These are phyloP conservation scores for Mycena venus DNA, from an alignment of 768 basidiomycete genomes.

Conservation along the genomic window DNA sequence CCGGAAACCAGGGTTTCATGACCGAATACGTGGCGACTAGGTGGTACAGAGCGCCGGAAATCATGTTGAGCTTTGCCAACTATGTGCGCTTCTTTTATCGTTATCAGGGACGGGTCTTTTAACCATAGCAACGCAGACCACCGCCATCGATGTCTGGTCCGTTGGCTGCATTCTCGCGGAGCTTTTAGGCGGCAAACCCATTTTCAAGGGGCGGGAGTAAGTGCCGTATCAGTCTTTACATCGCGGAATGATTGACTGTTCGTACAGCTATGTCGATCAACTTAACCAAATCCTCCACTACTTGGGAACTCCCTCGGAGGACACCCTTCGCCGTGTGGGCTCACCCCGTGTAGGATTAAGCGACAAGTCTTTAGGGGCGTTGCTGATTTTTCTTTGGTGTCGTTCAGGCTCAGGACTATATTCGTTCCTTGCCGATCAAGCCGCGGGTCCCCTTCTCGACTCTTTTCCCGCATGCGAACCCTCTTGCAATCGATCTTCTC, in stretches of 20 bases:
- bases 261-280: slow-evolving; percentile 92
- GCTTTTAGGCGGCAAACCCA: slow-evolving; percentile 92
- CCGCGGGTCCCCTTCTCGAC: slow-evolving; percentile 93
- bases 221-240: slow-evolving; percentile 43
- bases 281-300: slow-evolving; percentile 98
- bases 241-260: slow-evolving; percentile 13
- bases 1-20: slow-evolving; percentile 95
- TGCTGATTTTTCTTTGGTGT: slow-evolving; percentile 12
- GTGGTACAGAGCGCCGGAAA: slow-evolving; percentile 99
- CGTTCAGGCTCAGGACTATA: slow-evolving; percentile 93
- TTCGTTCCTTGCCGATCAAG: slow-evolving; percentile 97
- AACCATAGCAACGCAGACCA: slow-evolving; percentile 67
- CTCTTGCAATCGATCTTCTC: slow-evolving; percentile 93
- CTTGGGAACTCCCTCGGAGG: slow-evolving; percentile 97
- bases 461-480: slow-evolving; percentile 94
- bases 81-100: slow-evolving; percentile 69
- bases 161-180: slow-evolving; percentile 97
- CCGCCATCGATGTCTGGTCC: slow-evolving; percentile 96
- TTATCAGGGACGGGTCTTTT: neutral
- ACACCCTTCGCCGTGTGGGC: slow-evolving; percentile 95
- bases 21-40: slow-evolving; percentile 99
- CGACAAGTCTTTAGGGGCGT: neutral
- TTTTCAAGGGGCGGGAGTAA: slow-evolving; percentile 97
- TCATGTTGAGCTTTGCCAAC: slow-evolving; percentile 97
- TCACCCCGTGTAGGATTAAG: slow-evolving; percentile 85